Conservation (phyloP, 2,329 filamentous ascomycete species). For the Talaromyces pinophilus region DNA sequence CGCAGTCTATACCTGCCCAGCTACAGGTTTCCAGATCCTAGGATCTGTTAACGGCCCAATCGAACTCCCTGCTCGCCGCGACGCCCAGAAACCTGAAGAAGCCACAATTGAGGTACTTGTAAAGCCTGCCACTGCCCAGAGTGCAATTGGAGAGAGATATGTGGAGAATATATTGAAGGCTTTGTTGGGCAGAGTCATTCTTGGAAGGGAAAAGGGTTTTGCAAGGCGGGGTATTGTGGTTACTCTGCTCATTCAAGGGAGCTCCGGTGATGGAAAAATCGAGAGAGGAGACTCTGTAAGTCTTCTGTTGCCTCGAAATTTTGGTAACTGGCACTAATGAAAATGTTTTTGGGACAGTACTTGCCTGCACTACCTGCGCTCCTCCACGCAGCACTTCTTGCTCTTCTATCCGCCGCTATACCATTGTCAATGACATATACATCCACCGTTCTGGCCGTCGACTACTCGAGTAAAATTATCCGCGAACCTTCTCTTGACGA, state of each 20-base stretch:
- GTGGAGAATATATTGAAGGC: conserved; percentile 62
- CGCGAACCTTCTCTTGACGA: conserved; percentile 65
- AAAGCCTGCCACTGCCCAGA: conserved; percentile 79
- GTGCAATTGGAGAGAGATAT: conserved; percentile 80
- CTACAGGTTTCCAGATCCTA: conserved; percentile 72
- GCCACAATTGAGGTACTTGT: conserved; percentile 87
- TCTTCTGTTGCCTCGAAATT: not conserved
- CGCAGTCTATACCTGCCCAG: conserved; percentile 44
- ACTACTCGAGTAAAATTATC: conserved; percentile 47
- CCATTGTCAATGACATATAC: conserved; percentile 74
- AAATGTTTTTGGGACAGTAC: conserved; percentile 54
- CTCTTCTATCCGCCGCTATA: conserved; percentile 78
- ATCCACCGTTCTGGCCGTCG: conserved; percentile 64
- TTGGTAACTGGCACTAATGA: not conserved
- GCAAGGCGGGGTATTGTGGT: conserved; percentile 46
- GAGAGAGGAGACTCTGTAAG: conserved; percentile 44
- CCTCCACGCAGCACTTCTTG: conserved; percentile 74
- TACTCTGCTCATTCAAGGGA: conserved; percentile 45
- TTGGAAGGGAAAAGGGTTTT: conserved; percentile 46
- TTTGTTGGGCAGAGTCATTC: conserved; percentile 42
- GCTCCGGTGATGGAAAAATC: conserved; percentile 34
- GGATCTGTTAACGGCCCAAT: conserved; percentile 90
- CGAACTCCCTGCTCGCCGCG: conserved; percentile 76
- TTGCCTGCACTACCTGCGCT: conserved; percentile 78
- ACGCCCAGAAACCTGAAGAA: conserved; percentile 83